These are phyloP conservation scores for Fragilaria crotonensis DNA, from an alignment of 108 stramenopile species.

Conservation along the genomic window DNA sequence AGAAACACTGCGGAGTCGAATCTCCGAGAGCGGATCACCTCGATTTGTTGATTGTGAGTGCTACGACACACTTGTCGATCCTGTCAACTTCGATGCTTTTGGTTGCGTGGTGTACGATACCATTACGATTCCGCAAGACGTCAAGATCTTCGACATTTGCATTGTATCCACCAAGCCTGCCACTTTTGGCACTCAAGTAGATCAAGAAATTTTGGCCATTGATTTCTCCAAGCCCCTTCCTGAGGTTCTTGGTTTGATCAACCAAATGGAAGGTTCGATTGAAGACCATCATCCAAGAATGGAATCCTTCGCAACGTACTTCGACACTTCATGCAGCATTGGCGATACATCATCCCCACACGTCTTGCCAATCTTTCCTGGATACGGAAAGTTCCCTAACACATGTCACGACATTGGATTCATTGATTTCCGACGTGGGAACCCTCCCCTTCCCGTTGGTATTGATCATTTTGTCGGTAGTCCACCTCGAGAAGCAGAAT, in stretches of 20 bases:
- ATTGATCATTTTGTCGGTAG: conserved; percentile 15
- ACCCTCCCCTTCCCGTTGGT: conserved; percentile 12
- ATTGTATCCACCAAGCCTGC: conserved; percentile 9
- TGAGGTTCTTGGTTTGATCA: conserved; percentile 5
- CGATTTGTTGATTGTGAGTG: conserved; percentile 17
- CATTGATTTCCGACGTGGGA: conserved; percentile 7
- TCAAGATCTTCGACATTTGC: conserved; percentile 18
- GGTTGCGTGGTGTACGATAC: conserved; percentile 6
- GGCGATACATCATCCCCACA: background rate
- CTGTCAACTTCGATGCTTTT: background rate
- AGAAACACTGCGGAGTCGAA: background rate
- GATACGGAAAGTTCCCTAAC: conserved; percentile 17
- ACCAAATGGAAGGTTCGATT: background rate
- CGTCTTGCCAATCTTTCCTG: conserved; percentile 11
- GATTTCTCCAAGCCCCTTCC: conserved; percentile 13
- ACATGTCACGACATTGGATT: conserved; percentile 12
- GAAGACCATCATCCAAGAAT: background rate
- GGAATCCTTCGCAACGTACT: conserved; percentile 1
- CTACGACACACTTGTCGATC: conserved; percentile 3
- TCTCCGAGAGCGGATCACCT: conserved; percentile 2
- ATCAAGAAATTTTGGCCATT: background rate
- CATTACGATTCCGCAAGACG: background rate
- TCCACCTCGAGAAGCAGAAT: conserved; percentile 13
- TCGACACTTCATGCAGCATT: conserved; percentile 14
- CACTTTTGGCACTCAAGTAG: background rate